phyloP scores from a whole-genome alignment of 768 basidiomycete species.

The Tulasnella sp. region DNA sequence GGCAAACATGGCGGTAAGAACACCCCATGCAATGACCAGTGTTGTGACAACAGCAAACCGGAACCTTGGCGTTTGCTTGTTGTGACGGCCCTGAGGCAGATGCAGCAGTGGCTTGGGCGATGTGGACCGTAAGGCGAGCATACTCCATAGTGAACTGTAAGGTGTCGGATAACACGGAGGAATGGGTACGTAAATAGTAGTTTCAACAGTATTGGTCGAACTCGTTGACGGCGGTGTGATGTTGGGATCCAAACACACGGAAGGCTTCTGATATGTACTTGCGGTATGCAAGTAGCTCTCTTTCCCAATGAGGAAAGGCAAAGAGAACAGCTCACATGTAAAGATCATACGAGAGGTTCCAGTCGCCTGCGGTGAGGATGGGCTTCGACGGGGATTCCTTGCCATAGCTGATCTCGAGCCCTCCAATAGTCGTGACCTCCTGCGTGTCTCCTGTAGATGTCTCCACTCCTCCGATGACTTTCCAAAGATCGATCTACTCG shows the following conservation, averaged over 20 bases:
- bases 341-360: neutral
- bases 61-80: too few relatives aligned
- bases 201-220: slow-evolving; percentile 3
- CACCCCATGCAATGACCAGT: too few relatives aligned
- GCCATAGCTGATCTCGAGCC: neutral
- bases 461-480: neutral
- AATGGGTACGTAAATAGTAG: neutral
- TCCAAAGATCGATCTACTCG: slow-evolving; percentile 13
- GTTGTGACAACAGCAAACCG: too few relatives aligned
- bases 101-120: too few relatives aligned
- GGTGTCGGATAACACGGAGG: neutral
- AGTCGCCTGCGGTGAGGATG: slow-evolving; percentile 3
- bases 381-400: neutral
- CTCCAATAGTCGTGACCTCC: neutral
- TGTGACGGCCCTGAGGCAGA: too few relatives aligned
- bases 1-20: too few relatives aligned
- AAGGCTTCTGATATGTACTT: neutral
- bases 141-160: too few relatives aligned
- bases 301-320: neutral
- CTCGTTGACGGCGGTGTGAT: neutral
- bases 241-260: neutral
- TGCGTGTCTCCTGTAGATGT: neutral
- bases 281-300: neutral
- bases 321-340: neutral
- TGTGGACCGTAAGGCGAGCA: too few relatives aligned